Evolutionary conservation across 2,329 filamentous ascomycete genomes (phyloP).

Genomic region (Orbilia quercus): DNA sequence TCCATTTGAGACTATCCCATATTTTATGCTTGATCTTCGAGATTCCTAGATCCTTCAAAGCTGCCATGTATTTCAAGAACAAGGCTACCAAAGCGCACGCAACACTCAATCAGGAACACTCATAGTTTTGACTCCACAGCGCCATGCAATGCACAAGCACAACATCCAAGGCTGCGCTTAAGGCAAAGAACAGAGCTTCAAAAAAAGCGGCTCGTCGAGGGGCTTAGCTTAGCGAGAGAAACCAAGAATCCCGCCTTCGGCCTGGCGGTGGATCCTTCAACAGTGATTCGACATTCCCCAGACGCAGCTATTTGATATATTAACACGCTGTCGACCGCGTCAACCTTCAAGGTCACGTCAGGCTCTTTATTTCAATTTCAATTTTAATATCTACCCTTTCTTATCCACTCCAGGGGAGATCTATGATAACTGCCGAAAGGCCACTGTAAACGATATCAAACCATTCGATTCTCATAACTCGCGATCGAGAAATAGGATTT

Average conservation of each 20-base stretch:
- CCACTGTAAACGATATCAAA: constrained; percentile 5
- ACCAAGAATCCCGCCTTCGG: constrained; percentile 21
- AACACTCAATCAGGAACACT: constrained; percentile 21
- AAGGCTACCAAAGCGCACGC: constrained; percentile 45
- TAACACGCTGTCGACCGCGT: constrained; percentile 8
- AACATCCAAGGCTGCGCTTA: constrained; percentile 31
- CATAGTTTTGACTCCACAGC: constrained; percentile 31
- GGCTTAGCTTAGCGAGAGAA: constrained; percentile 11
- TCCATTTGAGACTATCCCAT: background rate
- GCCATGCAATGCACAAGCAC: background rate
- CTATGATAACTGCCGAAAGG: constrained; percentile 1
- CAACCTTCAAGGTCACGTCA: background rate
- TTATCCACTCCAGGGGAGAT: background rate
- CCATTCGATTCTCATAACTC: background rate
- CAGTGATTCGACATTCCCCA: constrained; percentile 23
- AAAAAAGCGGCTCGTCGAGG: constrained; percentile 4
- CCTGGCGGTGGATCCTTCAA: constrained; percentile 32
- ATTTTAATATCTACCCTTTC: constrained; percentile 1
- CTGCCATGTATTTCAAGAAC: background rate
- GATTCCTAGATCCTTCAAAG: constrained; percentile 13
- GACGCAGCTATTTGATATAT: background rate
- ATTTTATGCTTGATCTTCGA: background rate
- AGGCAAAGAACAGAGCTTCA: constrained; percentile 14
- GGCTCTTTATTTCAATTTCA: background rate
- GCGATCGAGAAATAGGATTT: background rate